A percentile compares a stretch with the other conserved stretches of the same genome.
Conservation (phyloP, 345 rosid species). For the Lenwebbia sp. region DNA sequence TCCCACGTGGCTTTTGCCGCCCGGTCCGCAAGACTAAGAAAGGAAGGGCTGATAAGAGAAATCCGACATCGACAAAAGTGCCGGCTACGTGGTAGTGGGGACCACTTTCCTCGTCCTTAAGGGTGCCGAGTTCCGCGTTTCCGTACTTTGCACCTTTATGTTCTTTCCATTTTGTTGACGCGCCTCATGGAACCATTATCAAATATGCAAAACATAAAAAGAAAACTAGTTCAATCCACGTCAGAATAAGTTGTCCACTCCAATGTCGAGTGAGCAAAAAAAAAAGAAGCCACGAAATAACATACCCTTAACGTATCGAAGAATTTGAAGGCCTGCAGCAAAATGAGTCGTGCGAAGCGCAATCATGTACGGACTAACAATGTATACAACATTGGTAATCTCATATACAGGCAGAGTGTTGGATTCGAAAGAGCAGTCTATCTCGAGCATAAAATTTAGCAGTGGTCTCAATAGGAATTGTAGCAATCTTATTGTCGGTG, state of each 20-base stretch:
- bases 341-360: rapidly evolving
- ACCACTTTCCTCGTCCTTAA: not conserved
- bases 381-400: rapidly evolving
- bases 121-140: rapidly evolving
- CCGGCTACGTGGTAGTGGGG: not conserved
- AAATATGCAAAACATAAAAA: not conserved
- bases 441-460: not conserved
- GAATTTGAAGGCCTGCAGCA: rapidly evolving
- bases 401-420: no score
- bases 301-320: rapidly evolving
- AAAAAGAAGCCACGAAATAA: not conserved
- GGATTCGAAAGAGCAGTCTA: no score
- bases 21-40: no score
- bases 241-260: rapidly evolving
- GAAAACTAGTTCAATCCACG: rapidly evolving
- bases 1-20: not conserved
- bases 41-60: not conserved
- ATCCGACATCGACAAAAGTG: not conserved
- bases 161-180: not conserved
- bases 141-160: rapidly evolving
- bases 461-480: rapidly evolving
- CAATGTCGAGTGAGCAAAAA: not conserved
- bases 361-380: rapidly evolving
- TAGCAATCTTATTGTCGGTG: rapidly evolving
- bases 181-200: rapidly evolving